Evolutionary conservation across 2,329 filamentous ascomycete genomes (phyloP).

Genomic region (Botryosphaeria dothidea): DNA sequence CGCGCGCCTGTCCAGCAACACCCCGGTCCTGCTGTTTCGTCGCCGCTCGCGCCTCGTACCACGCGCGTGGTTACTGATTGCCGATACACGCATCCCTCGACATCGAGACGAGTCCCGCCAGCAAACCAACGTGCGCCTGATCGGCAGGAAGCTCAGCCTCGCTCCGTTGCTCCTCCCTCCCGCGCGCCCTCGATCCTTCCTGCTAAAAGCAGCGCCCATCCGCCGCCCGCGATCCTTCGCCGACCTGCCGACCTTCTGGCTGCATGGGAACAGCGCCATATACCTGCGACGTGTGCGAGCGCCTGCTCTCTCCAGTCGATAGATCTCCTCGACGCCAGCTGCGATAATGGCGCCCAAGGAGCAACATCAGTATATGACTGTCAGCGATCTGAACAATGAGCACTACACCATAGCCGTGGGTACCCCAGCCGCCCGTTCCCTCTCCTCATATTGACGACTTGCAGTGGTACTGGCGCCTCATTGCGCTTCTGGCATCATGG

Average conservation of each 20-base stretch:
- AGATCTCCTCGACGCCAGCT: neutral
- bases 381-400: constrained; percentile 18
- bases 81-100: neutral
- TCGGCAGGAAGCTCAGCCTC: neutral
- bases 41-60: neutral
- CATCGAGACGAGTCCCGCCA: neutral
- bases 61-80: neutral
- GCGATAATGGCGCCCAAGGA: constrained; percentile 4
- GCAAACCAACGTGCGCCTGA: neutral
- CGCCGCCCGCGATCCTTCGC: neutral
- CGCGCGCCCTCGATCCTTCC: constrained; percentile 9
- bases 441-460: neutral
- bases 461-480: constrained; percentile 52
- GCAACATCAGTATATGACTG: constrained; percentile 17
- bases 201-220: neutral
- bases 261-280: constrained; percentile 1
- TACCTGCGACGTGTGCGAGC: constrained; percentile 3
- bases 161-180: neutral
- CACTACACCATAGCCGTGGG: constrained; percentile 19
- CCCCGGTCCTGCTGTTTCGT: neutral
- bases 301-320: neutral
- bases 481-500: constrained; percentile 46
- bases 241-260: neutral
- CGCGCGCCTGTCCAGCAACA: neutral
- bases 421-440: neutral